Base-by-base conservation (phyloP, 768 basidiomycete genomes). In the Leccinellum luteum region DNA sequence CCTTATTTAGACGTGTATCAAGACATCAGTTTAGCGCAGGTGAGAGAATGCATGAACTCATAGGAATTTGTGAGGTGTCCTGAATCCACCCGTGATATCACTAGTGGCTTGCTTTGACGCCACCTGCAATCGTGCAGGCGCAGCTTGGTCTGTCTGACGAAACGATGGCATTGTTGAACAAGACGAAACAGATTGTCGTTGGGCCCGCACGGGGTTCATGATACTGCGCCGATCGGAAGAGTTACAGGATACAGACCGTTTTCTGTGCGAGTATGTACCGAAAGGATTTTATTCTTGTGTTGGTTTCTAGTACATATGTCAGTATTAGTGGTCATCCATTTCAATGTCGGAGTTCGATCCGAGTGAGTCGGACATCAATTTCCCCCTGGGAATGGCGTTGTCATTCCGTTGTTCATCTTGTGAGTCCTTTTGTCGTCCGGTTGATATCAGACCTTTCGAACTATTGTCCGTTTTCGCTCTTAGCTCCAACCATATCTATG, bases 1-100 rank as follows among this genome's bases (percentile, higher is more conserved):
- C 19, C 32, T 49, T 35, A 14, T 13, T 21, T 27, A 68, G 72
- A 69, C 28, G 25, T 49, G 6, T 69, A 67, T 55, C 62, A 69
- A 38, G 71, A 74, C 51, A 64, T 80, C 49, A 80, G 79, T 61
- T 68, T 82, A 56, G 75, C 69, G 49, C 81, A 83, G 73, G 79
- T 79, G 56, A 57, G 69, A 48, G 51, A 53, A 50, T 59, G 19
- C 13, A 13, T 25, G 12, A 19, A 60, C 17, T n/a, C 13, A n/a
- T 17, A 34, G 12, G 41, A 5, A 12, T n/a, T 28, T 7, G 19
- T 17, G 25, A 49, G 21, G 17, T n/a, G 13, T 6, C 53, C 35
- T 60, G 25, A 57, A 25, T 17, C 15, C 12, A 17, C 32, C 17
- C n/a, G 15, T n/a, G 25, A 23, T 15, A 15, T 17, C 15, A 15